Evolutionary conservation across 768 basidiomycete genomes (phyloP), one percentile per base, ranked within the genome.

Genomic region (Mycena vitilis): DNA sequence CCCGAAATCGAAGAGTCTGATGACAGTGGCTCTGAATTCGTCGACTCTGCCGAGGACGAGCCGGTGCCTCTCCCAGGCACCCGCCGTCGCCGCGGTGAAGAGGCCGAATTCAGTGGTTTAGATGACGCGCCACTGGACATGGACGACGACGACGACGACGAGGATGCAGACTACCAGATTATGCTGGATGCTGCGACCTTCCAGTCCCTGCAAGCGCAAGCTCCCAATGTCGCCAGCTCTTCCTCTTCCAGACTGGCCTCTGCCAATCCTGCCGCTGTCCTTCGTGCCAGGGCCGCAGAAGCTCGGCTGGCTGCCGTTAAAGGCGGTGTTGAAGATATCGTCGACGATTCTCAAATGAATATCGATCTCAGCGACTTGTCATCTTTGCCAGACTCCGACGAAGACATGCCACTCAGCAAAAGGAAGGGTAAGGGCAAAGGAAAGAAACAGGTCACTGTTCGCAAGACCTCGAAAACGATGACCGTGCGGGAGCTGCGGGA

Each of bases 1-100:
- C 76, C 75, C 18, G 75, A 74, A 18, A 54, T 84, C 34, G 80
- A 82, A 13, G 89, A 91, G 65, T 88, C 85, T 20, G 85, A 85
- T 37, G 85, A 81, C 61, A 87, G 85, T 75, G 89, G 83, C 34
- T 92, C 91, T 47, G 90, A 91, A 63, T 92, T 90, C 70, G 80
- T 86, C 48, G 80, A 66, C 38, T 75, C 77, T 53, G 75, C 56
- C 23, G 70, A 72, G 40, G 71, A 71, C 15, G 66, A 71, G 25
- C 44, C 61, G 60, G 65, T 40, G 51, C 58, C 63, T 23, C 55
- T 38, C 40, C 38, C 64, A 53, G 18, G 55, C 54, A 34, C 54
- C 7, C 72, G 73, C 42, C 48, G 30, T 30, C 30, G 51, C 51
- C 61, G 73, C 9, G 73, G 77, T 20, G 75, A 74, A 30, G 69